Conservation (phyloP, 1,284 basidiomycete genomes). For the Cutaneotrichosporon arboriforme region DNA sequence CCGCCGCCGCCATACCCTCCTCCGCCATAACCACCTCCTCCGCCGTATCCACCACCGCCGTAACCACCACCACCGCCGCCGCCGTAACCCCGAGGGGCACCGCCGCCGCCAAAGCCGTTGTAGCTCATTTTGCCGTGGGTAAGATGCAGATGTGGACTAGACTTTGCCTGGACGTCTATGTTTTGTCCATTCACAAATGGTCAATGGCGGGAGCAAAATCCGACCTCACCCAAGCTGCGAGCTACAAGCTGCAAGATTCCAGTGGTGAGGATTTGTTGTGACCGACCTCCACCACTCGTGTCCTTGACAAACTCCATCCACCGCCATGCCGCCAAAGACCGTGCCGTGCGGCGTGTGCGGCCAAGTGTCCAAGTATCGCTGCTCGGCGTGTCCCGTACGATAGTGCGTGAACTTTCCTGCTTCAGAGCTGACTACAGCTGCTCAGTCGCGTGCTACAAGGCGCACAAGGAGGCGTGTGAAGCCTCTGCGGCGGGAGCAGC, state of each 20-base stretch:
- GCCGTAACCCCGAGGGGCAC: constrained; percentile 10
- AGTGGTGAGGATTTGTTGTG: not conserved
- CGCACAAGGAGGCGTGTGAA: constrained; percentile 28
- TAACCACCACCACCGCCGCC: constrained; percentile 14
- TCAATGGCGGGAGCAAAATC: not conserved
- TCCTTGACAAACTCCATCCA: not conserved
- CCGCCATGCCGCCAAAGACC: constrained; percentile 9
- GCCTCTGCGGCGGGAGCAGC: not conserved
- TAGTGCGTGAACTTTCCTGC: constrained; percentile 31
- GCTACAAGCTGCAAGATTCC: no score
- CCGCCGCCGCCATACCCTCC: constrained; percentile 7
- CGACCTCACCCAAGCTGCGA: no score
- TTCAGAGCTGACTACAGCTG: constrained; percentile 30
- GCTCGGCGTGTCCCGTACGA: constrained; percentile 38
- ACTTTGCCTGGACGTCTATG: no score
- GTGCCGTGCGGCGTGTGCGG: constrained; percentile 34
- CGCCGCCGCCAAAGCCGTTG: constrained; percentile 26
- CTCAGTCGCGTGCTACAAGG: constrained; percentile 46
- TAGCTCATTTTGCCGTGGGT: constrained; percentile 28
- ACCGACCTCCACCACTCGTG: not conserved
- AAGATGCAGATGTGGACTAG: not conserved
- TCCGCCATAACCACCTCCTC: constrained; percentile 12
- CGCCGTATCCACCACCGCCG: constrained; percentile 4
- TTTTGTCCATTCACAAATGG: no score
- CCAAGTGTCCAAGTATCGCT: constrained; percentile 39